Evolutionary conservation across 2,329 filamentous ascomycete species (phyloP).

Genomic region (Fusarium dimerum): DNA sequence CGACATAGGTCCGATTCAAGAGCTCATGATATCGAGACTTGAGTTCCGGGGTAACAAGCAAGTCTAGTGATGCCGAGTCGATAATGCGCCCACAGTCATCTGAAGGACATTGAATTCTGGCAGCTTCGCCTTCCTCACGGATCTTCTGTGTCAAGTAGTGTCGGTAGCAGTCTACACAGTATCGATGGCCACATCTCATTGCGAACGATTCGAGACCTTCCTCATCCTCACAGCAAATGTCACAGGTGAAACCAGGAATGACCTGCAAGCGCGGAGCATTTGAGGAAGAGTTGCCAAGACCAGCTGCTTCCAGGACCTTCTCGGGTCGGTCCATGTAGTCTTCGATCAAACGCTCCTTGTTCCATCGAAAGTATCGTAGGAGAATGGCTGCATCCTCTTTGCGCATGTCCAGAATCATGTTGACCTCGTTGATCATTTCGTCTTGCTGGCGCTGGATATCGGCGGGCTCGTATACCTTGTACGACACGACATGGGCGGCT

Average conservation of each 20-base stretch:
- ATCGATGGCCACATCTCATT: conserved; percentile 92
- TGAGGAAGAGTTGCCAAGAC: conserved; percentile 67
- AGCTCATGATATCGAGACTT: conserved; percentile 74
- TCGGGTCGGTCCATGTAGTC: conserved; percentile 91
- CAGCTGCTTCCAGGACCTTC: conserved; percentile 79
- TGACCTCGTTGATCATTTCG: conserved; percentile 84
- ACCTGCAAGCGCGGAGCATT: conserved; percentile 67
- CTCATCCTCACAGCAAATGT: conserved; percentile 94
- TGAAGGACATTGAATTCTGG: conserved; percentile 89
- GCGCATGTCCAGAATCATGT: conserved; percentile 84
- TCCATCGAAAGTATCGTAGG: conserved; percentile 88
- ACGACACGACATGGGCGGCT: conserved; percentile 81
- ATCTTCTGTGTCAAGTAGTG: conserved; percentile 95
- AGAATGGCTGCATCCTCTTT: conserved; percentile 91
- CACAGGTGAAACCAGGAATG: conserved; percentile 79
- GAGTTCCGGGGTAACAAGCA: conserved; percentile 65
- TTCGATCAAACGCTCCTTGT: conserved; percentile 92
- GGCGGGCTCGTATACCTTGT: conserved; percentile 74
- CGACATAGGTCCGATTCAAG: conserved; percentile 91
- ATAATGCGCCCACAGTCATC: conserved; percentile 88
- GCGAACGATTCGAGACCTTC: conserved; percentile 79
- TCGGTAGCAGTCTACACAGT: conserved; percentile 88
- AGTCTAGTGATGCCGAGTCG: conserved; percentile 81
- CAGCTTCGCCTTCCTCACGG: conserved; percentile 90
- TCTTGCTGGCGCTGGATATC: conserved; percentile 88